Base-by-base conservation (phyloP, 306 rosid species). In the Vigna reflexopilosa region DNA sequence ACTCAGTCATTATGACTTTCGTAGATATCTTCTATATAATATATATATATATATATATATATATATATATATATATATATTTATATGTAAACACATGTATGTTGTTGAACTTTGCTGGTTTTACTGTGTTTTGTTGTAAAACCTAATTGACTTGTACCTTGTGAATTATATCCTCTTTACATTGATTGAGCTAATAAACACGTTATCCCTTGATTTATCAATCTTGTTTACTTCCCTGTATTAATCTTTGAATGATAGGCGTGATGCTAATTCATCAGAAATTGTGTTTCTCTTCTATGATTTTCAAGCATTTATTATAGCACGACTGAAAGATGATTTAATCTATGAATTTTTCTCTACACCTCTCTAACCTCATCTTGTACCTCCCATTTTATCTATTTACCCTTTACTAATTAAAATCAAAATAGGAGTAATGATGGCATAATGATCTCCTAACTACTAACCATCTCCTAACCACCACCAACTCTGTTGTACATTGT, bases 61-160 rank as follows among this genome's bases (percentile, higher is more conserved):
- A 15, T 7, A 32, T 32, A 32, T 32, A 34, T 32, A 34, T 34
- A 42, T 44, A 11, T 59, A 7, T 67, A 67, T 45, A 16, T 4
- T 47, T 42, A 42, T 42, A 42, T 67, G 38, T 22, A 47, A n/a
- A 45, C 73, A 13, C 15, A 48, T 48, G 34, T 30, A 30, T 30
- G 34, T 30, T 30, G 73, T 47, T 24, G 73, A 69, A 7, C 22
- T 68, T 24, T 68, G 24, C 22, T 47, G 57, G 73, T 69, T 69
- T 69, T 69, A 69, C 73, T 9, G 4, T 47, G 44, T 48, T 69
- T 69, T 24, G 9, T 15, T 69, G 73, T 69, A 48, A 69, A 69
- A 26, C 73, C 73, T 47, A 26, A 14, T 45, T 69, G 44, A 69
- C 58, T 69, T 22, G 73, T 69, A 47, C 50, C 26, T 48, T 48